phyloP scores from a whole-genome alignment of 163 green algal genomes.

The Scenedesmus sp. region DNA sequence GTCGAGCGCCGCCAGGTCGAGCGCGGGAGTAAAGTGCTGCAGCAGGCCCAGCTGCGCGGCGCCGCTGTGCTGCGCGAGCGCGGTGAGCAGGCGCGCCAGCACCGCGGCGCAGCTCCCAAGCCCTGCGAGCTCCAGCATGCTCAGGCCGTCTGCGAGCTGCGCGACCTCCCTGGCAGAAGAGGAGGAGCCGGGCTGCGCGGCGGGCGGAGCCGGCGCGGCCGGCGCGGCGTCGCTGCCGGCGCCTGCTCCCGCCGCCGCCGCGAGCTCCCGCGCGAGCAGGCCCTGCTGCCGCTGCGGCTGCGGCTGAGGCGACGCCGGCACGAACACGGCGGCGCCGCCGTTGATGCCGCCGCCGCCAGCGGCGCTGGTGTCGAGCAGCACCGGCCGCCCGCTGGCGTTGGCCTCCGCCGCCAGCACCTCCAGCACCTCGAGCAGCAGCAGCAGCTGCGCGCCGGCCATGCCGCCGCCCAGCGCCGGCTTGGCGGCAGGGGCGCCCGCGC shows the following conservation, averaged over 20 bases:
- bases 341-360: slow-evolving; percentile 4
- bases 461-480: neutral
- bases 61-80: slow-evolving; percentile 58
- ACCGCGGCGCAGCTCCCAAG: slow-evolving; percentile 28
- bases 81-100: slow-evolving; percentile 66
- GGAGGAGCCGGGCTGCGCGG: neutral
- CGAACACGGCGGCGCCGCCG: neutral
- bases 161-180: slow-evolving; percentile 39
- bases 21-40: slow-evolving; percentile 57
- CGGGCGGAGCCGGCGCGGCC: neutral
- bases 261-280: neutral
- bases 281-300: neutral
- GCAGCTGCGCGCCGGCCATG: slow-evolving; percentile 32
- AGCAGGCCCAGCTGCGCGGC: slow-evolving; percentile 62
- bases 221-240: neutral
- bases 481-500: neutral
- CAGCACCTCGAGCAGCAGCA: slow-evolving; percentile 43
- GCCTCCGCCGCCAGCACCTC: slow-evolving; percentile 31
- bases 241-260: neutral
- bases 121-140: slow-evolving; percentile 34
- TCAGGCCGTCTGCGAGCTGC: slow-evolving; percentile 53
- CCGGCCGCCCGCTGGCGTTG: neutral
- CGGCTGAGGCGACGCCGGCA: neutral
- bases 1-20: slow-evolving; percentile 56
- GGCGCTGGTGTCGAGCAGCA: slow-evolving; percentile 29